A percentile compares a stretch with the other conserved stretches of the same genome.
Evolutionary conservation across 768 basidiomycete species (phyloP).

Genomic region (Pleurotus citrinopileatus): DNA sequence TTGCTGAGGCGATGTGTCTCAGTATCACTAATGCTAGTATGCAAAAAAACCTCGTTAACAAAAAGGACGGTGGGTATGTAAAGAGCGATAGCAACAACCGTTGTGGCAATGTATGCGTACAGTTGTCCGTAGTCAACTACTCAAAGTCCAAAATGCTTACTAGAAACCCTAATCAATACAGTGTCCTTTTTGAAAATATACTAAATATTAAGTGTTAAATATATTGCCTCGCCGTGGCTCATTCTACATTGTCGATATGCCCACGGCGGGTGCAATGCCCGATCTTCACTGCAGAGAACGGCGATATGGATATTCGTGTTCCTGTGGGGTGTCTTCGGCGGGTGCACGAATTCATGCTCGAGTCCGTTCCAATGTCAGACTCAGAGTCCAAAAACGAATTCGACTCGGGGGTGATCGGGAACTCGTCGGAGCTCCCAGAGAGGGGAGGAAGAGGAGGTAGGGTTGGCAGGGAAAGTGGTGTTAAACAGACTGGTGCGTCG

Average conservation of each 20-base stretch:
- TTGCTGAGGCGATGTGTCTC: too few relatives aligned
- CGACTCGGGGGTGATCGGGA: slow-evolving; percentile 36
- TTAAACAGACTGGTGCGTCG: slow-evolving; percentile 36
- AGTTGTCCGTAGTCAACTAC: slow-evolving; percentile 10
- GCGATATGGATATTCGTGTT: slow-evolving; percentile 42
- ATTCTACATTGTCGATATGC: slow-evolving; percentile 6
- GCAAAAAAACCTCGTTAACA: too few relatives aligned
- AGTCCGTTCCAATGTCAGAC: slow-evolving; percentile 14
- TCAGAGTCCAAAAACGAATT: slow-evolving; percentile 20
- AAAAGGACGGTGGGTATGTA: neutral
- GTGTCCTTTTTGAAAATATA: neutral
- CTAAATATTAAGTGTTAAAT: slow-evolving; percentile 6
- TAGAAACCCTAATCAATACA: slow-evolving; percentile 5
- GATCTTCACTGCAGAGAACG: slow-evolving; percentile 27
- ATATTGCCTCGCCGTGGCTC: neutral
- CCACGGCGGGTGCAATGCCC: slow-evolving; percentile 26
- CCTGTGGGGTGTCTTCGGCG: slow-evolving; percentile 37
- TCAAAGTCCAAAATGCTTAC: slow-evolving; percentile 4
- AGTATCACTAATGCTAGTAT: too few relatives aligned
- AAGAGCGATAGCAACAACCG: neutral
- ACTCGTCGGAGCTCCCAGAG: slow-evolving; percentile 40
- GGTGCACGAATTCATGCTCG: slow-evolving; percentile 25
- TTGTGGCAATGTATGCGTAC: slow-evolving; percentile 6
- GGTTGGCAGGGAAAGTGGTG: slow-evolving; percentile 62
- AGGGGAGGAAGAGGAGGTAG: slow-evolving; percentile 53